Percentiles rank a stretch among this genome's conserved stretches.
phyloP scores from a whole-genome alignment of 345 rosid species.

The Eucalyptus brandiana region DNA sequence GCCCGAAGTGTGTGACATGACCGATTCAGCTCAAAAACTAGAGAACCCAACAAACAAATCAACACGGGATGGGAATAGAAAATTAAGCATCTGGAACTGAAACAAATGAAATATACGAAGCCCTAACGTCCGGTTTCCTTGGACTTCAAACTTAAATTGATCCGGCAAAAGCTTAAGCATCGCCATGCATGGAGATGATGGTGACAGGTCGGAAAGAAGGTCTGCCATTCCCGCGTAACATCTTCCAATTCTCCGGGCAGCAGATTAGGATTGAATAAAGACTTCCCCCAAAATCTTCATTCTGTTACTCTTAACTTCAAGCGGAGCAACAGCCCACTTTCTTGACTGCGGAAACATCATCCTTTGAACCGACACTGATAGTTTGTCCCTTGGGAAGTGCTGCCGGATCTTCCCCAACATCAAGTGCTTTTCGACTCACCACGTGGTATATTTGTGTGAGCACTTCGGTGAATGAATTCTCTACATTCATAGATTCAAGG shows the following conservation, averaged over 20 bases:
- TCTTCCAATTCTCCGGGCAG: neutral
- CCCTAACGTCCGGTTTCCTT: neutral
- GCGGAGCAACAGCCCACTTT: slow-evolving; percentile 60
- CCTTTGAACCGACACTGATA: slow-evolving; percentile 51
- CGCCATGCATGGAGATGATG: neutral
- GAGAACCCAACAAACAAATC: neutral
- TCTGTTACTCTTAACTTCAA: neutral
- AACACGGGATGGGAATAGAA: neutral
- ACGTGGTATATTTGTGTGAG: slow-evolving; percentile 75
- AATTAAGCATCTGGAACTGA: neutral
- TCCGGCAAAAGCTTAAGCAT: neutral
- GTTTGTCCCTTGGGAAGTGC: slow-evolving; percentile 65
- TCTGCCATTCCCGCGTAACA: neutral
- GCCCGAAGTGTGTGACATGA: neutral
- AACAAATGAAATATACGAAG: neutral
- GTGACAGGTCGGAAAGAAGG: neutral
- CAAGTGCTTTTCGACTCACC: slow-evolving; percentile 58
- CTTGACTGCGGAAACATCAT: slow-evolving; percentile 67
- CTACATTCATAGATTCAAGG: slow-evolving; percentile 71
- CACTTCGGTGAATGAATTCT: slow-evolving; percentile 73
- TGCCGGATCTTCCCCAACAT: slow-evolving; percentile 48
- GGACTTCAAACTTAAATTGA: neutral
- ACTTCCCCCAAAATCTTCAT: neutral
- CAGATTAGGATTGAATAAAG: neutral
- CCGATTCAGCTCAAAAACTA: neutral